Conservation (phyloP, 108 stramenopile genomes). For the Chaetoceros muelleri region DNA sequence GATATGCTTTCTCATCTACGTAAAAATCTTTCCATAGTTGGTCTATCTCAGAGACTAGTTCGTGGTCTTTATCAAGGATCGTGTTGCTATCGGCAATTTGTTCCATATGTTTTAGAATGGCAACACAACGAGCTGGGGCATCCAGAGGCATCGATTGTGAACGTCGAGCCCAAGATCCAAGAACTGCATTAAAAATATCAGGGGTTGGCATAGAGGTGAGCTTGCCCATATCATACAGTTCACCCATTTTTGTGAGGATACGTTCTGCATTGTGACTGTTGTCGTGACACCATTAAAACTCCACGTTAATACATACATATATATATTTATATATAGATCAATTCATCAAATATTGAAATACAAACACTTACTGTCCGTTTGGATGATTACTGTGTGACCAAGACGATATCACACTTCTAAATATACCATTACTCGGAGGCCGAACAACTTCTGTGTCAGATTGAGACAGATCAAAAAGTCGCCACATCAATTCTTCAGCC, state of each 20-base stretch:
- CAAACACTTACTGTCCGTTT: neutral
- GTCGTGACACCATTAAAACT: too few species aligned
- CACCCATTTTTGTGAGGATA: neutral
- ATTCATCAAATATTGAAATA: neutral
- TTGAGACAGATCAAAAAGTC: neutral
- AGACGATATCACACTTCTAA: neutral
- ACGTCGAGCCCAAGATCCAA: neutral
- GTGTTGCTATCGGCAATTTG: neutral
- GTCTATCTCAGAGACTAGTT: too few species aligned
- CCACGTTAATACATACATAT: neutral
- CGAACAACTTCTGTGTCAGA: neutral
- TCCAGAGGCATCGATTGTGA: neutral
- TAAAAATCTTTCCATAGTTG: too few species aligned
- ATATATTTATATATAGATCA: neutral
- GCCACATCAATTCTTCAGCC: neutral
- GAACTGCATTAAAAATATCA: neutral
- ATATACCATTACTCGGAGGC: neutral
- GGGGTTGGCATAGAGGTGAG: neutral
- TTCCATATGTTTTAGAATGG: neutral
- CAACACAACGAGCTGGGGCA: neutral
- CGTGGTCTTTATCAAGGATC: too few species aligned
- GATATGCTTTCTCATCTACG: neutral
- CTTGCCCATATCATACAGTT: neutral
- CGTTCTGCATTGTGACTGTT: neutral
- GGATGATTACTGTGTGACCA: neutral